Evolutionary conservation across 2,329 filamentous ascomycete genomes (phyloP).

Genomic region (Helminthosporium solani): DNA sequence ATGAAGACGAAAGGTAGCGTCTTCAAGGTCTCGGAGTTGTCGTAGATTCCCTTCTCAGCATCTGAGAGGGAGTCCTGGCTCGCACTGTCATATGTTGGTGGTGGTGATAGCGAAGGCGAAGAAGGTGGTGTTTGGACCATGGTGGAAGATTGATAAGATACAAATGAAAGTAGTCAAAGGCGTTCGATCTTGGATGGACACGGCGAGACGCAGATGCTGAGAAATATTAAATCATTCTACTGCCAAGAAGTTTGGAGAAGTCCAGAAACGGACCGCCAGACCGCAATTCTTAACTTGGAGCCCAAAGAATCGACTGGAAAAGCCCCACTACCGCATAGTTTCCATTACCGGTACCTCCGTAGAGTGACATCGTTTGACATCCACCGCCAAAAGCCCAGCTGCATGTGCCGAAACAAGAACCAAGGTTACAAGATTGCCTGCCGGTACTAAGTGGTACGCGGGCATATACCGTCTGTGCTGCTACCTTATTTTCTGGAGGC

Average conservation of each 20-base stretch:
- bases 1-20: constrained; percentile 29
- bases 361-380: not conserved
- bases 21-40: constrained; percentile 24
- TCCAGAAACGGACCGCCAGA: not conserved
- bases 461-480: constrained; percentile 27
- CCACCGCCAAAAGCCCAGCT: not conserved
- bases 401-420: not conserved
- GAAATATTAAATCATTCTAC: not conserved
- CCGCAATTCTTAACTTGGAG: constrained; percentile 1
- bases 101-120: constrained; percentile 8
- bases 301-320: constrained; percentile 28
- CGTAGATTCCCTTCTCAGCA: constrained; percentile 37
- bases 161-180: not conserved
- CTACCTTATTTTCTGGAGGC: constrained; percentile 3
- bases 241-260: not conserved
- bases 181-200: not conserved
- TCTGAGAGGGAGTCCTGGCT: constrained; percentile 31
- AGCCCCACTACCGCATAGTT: constrained; percentile 23
- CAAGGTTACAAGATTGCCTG: constrained; percentile 13
- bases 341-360: constrained; percentile 15
- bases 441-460: constrained; percentile 21
- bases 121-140: constrained; percentile 9
- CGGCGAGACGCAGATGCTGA: constrained; percentile 1
- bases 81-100: constrained; percentile 22
- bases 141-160: not conserved